These are phyloP conservation scores for Dendrobium catenatum DNA, from an alignment of 106 monocot genomes.

Conservation along the genomic window DNA sequence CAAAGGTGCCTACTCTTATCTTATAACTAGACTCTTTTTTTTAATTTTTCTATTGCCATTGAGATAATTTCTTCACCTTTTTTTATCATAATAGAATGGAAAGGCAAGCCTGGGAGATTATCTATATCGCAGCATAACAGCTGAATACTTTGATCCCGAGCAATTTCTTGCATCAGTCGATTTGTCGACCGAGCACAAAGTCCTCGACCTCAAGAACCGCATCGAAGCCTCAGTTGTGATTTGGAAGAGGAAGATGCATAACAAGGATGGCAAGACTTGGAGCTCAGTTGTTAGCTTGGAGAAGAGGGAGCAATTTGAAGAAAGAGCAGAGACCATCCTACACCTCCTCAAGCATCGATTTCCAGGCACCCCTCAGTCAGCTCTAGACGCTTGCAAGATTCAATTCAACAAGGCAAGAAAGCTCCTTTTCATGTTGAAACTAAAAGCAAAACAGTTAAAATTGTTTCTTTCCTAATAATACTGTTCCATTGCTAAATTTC, in stretches of 20 bases:
- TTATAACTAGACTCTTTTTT: not conserved
- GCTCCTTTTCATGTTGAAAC: not conserved
- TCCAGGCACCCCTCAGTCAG: constrained; percentile 81
- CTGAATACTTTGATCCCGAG: constrained; percentile 62
- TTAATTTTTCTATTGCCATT: not conserved
- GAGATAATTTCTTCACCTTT: not conserved
- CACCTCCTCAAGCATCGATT: constrained; percentile 77
- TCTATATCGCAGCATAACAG: constrained; percentile 47
- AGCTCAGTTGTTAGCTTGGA: constrained; percentile 78
- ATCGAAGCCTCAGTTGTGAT: constrained; percentile 66
- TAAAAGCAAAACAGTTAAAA: not conserved
- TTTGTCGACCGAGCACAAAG: constrained; percentile 73
- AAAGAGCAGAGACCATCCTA: constrained; percentile 85
- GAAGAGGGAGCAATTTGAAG: constrained; percentile 91
- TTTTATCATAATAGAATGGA: constrained; percentile 41
- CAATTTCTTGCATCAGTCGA: constrained; percentile 61
- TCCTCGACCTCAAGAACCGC: constrained; percentile 76
- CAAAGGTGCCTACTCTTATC: constrained; percentile 31
- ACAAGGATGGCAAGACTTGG: constrained; percentile 86
- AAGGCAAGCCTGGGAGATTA: constrained; percentile 54
- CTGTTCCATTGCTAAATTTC: constrained; percentile 5
- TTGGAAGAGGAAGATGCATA: constrained; percentile 92
- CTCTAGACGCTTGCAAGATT: constrained; percentile 89
- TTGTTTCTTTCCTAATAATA: not conserved
- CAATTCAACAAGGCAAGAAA: constrained; percentile 59